Evolutionary conservation across 2,329 filamentous ascomycete genomes (phyloP), one percentile per base, ranked within the genome.

Genomic region (Aspergillus puulaauensis): DNA sequence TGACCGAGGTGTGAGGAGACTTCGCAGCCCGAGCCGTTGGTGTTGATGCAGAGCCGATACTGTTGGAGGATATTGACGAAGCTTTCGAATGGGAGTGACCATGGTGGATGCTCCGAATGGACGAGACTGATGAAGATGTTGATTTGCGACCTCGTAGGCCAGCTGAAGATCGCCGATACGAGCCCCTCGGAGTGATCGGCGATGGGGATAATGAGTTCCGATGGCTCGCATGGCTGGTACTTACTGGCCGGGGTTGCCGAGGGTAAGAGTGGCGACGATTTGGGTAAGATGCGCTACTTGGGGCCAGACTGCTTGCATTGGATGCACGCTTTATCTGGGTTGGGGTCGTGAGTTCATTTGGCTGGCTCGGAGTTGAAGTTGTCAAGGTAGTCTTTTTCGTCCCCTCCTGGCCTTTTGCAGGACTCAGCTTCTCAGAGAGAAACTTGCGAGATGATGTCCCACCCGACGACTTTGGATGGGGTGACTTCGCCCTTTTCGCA

Each of bases 101-200:
- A 64, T 93, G 90, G 68, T 93, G 92, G 70, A 98, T 91, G 45
- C 90, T 96, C 58, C 95, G 88, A 57, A 99, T 88, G 0, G 92
- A 96, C 1, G 92, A 97, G 15, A 99, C 87, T 0, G 93, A 98
- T 0, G 92, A 96, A 0, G 92, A 97, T 0, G 95, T 99, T 0
- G 93, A 98, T 73, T 98, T 98, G 60, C 95, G 86, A 39, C 95
- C 93, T 27, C 93, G 86, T 45, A 98, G 83, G 31, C 93, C 93
- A 44, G 83, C 86, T 5, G 91, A 96, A 2, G 91, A 86, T 37
- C 92, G 89, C 11, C 95, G 87, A 67, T 96, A 89, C 1, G 90
- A 90, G 5, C 91, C 92, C 40, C 92, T 89, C 3, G 95, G 93
- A 0, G 95, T 98, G 41, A 97, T 75, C 0, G 95, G 93, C 3